phyloP scores from a whole-genome alignment of 352 stramenopile species.

The Pythium sp. region DNA sequence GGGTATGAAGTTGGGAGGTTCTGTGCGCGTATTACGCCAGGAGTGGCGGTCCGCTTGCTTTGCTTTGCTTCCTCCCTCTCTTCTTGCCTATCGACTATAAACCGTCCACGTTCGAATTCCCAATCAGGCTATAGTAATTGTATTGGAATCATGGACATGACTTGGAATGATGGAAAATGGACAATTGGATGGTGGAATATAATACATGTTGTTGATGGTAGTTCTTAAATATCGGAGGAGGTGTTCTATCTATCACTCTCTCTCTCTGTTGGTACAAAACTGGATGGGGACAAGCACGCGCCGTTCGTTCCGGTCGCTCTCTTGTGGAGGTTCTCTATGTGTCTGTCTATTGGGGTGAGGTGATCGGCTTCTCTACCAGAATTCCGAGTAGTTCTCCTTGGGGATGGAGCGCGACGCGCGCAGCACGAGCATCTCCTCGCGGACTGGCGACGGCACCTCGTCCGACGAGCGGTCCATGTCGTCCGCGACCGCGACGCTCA shows the following conservation, averaged over 20 bases:
- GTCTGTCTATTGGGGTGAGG: constrained; percentile 1
- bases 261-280: constrained; percentile 2
- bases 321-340: constrained; percentile 1
- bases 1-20: neutral
- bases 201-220: constrained; percentile 1
- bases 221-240: constrained; percentile 1
- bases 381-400: constrained; percentile 70
- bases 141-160: too few relatives aligned
- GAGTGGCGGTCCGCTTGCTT: neutral
- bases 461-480: constrained; percentile 69
- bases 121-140: too few relatives aligned
- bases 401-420: constrained; percentile 70
- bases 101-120: neutral
- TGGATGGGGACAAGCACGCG: neutral
- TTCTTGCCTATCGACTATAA: neutral
- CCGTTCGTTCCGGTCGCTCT: constrained; percentile 9
- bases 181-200: constrained; percentile 1
- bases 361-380: constrained; percentile 37
- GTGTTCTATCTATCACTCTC: neutral
- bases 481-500: constrained; percentile 41
- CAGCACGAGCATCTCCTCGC: constrained; percentile 79
- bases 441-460: constrained; percentile 42
- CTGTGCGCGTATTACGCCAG: neutral
- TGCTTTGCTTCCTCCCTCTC: neutral
- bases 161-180: neutral